Base-by-base conservation (phyloP, 2,329 filamentous ascomycete genomes). In the Fusarium coicis region DNA sequence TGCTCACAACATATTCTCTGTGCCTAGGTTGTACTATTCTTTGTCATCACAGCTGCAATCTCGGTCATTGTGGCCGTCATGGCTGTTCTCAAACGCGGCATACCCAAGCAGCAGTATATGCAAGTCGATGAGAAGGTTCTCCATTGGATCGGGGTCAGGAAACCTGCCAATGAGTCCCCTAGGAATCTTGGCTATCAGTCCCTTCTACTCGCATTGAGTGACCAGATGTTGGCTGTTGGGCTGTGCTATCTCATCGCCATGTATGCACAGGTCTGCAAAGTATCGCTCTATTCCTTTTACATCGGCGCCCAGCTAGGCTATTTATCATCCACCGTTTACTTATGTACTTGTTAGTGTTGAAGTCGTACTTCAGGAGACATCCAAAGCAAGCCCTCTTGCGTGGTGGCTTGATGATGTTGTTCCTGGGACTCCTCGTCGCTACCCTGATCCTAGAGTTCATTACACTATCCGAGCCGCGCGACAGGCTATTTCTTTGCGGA, bases 161-260 rank as follows among this genome's bases (percentile, higher is more conserved):
- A 68, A 28, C 50, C 44, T 28, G 55, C 70, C 26, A 60, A 56
- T 16, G 56, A 70, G 19, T 40, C 39, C 19, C 70, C 60, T 3
- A 47, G 56, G 16, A 73, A 73, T 52, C 60, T 73, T 39, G 65
- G 65, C 7, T 73, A 73, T 12, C 66, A 73, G 28, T 42, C 49
- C n/a, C 55, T 73, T 37, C 56, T 73, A 5, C 70, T 73, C 16
- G 49, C 40, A 14, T 36, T 73, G n/a, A 73, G 70, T n/a, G 66
- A 73, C 16, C 70, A 73, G 44, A 70, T 63, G 40, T 40, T 73
- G n/a, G 46, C 67, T 11, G 34, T 60, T 37, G 55, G 65, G 28
- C 44, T 73, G 12, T 70, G 46, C 15, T 73, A 73, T 49, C 66
- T 54, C 37, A 53, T 70, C 52, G 61, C 70, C 37, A 73, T 70